Percentiles rank a stretch among this genome's conserved stretches.
Evolutionary conservation across 805 yeast species (phyloP).

Genomic region (Kodamaea kakaduensis): DNA sequence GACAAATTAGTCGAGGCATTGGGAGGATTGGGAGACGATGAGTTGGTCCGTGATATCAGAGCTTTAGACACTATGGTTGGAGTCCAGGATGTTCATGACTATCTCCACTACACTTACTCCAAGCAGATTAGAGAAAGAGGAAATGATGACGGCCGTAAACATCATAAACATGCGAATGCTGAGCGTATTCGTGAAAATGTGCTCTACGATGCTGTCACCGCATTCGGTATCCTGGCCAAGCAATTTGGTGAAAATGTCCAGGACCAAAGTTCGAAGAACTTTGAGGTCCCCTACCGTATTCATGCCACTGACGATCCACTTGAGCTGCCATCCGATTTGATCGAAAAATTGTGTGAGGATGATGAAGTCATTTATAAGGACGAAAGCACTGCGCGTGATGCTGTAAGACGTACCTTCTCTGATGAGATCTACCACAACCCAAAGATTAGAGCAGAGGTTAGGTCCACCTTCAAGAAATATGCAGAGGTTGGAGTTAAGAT

Average conservation of each 20-base stretch:
- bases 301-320: slow-evolving; percentile 69
- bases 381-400: slow-evolving; percentile 59
- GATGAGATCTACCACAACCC: slow-evolving; percentile 82
- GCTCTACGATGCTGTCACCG: slow-evolving; percentile 60
- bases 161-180: slow-evolving; percentile 56
- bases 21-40: slow-evolving; percentile 46
- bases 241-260: slow-evolving; percentile 79
- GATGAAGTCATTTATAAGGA: slow-evolving; percentile 53
- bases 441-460: slow-evolving; percentile 65
- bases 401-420: slow-evolving; percentile 70
- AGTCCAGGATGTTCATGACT: slow-evolving; percentile 83
- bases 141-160: slow-evolving; percentile 38
- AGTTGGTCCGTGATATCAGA: slow-evolving; percentile 49
- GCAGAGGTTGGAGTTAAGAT: slow-evolving; percentile 69
- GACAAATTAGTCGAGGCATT: slow-evolving; percentile 53
- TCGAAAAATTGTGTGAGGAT: slow-evolving; percentile 44
- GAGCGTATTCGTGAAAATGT: slow-evolving; percentile 66
- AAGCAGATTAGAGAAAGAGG: slow-evolving; percentile 49
- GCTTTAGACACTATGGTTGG: slow-evolving; percentile 66
- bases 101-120: slow-evolving; percentile 70
- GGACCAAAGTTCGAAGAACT: slow-evolving; percentile 49
- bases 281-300: slow-evolving; percentile 48
- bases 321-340: slow-evolving; percentile 56
- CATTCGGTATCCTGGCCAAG: slow-evolving; percentile 73
- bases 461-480: slow-evolving; percentile 57